These are phyloP conservation scores for Emergomyces africanus DNA, from an alignment of 2,329 filamentous ascomycete species.

Conservation along the genomic window DNA sequence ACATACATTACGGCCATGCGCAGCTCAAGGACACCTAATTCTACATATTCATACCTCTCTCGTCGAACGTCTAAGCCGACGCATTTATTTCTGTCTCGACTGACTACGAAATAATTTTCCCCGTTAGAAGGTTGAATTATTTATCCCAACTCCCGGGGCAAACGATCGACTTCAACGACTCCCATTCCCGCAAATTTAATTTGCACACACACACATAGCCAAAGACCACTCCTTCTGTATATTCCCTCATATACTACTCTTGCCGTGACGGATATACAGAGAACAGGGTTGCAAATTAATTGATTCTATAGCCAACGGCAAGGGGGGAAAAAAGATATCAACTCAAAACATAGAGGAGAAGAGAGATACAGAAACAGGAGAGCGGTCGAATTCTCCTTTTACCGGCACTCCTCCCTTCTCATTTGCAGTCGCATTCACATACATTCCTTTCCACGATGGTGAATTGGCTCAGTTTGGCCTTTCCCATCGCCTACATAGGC, in stretches of 20 bases:
- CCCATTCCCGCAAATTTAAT: background rate
- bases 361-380: background rate
- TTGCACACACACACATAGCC: background rate
- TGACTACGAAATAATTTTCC: background rate
- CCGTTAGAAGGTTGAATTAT: background rate
- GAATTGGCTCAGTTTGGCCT: slow-evolving; percentile 72
- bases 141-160: background rate
- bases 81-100: background rate
- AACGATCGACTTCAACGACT: background rate
- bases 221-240: background rate
- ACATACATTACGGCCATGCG: background rate
- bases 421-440: background rate
- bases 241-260: background rate
- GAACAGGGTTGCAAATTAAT: background rate
- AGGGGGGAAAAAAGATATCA: no score
- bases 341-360: background rate
- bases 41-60: background rate
- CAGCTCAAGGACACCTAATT: background rate
- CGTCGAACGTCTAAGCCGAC: background rate
- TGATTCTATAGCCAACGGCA: background rate
- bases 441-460: slow-evolving; percentile 29
- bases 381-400: background rate
- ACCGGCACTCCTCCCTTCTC: background rate
- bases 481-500: slow-evolving; percentile 80
- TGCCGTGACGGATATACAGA: background rate